Evolutionary conservation across 2,329 filamentous ascomycete species (phyloP).

Genomic region (Lomentospora prolificans): DNA sequence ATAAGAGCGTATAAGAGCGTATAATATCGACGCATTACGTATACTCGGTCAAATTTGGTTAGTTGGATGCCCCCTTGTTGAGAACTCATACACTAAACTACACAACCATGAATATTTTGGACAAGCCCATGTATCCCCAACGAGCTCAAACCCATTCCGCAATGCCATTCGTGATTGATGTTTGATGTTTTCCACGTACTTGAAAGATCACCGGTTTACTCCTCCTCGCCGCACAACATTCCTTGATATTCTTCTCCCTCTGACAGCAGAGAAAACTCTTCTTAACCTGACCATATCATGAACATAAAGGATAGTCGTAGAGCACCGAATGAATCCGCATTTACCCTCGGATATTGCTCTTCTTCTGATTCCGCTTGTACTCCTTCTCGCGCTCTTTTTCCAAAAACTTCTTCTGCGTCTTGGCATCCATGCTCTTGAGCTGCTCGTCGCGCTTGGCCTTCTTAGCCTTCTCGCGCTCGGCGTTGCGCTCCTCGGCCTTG

Average conservation of each 20-base stretch:
- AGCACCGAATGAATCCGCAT: not conserved
- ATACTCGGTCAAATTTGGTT: not conserved
- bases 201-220: too few relatives aligned
- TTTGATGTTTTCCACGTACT: too few relatives aligned
- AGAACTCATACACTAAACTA: not conserved
- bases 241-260: too few relatives aligned
- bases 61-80: not conserved
- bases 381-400: slow-evolving; percentile 74
- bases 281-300: too few relatives aligned
- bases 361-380: slow-evolving; percentile 44
- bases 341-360: slow-evolving; percentile 42
- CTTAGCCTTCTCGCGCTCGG: slow-evolving; percentile 64
- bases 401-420: slow-evolving; percentile 77
- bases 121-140: too few relatives aligned
- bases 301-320: not conserved
- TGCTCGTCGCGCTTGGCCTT: slow-evolving; percentile 86
- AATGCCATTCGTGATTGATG: not conserved
- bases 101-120: too few relatives aligned
- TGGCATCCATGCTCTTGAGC: slow-evolving; percentile 65
- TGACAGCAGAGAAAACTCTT: too few relatives aligned
- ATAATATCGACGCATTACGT: too few relatives aligned
- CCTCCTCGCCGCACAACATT: too few relatives aligned
- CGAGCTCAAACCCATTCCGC: too few relatives aligned
- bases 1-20: too few relatives aligned
- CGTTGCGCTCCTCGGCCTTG: slow-evolving; percentile 67